Conservation (phyloP, 371 early-diverging fungal genomes). For the Saksenaea oblongispora region DNA sequence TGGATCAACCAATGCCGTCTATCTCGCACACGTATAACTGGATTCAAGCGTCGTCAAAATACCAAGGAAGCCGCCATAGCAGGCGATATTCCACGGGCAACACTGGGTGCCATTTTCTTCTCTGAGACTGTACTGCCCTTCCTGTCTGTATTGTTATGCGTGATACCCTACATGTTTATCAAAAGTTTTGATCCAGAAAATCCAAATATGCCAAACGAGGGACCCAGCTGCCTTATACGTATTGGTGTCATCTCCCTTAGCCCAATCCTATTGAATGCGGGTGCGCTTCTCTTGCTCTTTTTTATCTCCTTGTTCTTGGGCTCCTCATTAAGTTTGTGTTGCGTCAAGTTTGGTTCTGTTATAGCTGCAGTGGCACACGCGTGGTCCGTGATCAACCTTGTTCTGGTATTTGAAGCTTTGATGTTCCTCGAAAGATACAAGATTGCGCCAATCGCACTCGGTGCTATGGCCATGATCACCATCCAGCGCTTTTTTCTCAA, state of each 20-base stretch:
- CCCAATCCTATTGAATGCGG: conserved; percentile 77
- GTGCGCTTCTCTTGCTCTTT: conserved; percentile 67
- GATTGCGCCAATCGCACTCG: conserved; percentile 62
- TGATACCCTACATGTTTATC: conserved; percentile 68
- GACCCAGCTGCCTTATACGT: conserved; percentile 57
- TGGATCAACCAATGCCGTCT: conserved; percentile 81
- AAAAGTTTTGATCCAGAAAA: conserved; percentile 50
- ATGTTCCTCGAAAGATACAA: conserved; percentile 74
- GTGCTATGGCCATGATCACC: conserved; percentile 63
- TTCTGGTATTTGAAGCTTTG: conserved; percentile 64
- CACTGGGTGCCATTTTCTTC: conserved; percentile 67
- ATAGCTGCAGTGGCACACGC: conserved; percentile 74
- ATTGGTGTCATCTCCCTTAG: conserved; percentile 68
- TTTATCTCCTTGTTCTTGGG: conserved; percentile 73
- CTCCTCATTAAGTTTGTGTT: conserved; percentile 62
- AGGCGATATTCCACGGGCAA: conserved; percentile 69
- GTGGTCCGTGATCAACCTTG: conserved; percentile 63
- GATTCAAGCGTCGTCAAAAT: conserved; percentile 64
- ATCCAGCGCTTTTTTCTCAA: conserved; percentile 76
- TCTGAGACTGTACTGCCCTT: conserved; percentile 78
- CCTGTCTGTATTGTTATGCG: conserved; percentile 62
- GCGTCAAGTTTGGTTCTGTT: conserved; percentile 69
- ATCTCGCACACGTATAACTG: conserved; percentile 75
- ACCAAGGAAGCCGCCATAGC: conserved; percentile 55
- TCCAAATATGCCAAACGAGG: conserved; percentile 35